Evolutionary conservation across 768 basidiomycete genomes (phyloP).

Genomic region (Neoboletus brunneissimus): DNA sequence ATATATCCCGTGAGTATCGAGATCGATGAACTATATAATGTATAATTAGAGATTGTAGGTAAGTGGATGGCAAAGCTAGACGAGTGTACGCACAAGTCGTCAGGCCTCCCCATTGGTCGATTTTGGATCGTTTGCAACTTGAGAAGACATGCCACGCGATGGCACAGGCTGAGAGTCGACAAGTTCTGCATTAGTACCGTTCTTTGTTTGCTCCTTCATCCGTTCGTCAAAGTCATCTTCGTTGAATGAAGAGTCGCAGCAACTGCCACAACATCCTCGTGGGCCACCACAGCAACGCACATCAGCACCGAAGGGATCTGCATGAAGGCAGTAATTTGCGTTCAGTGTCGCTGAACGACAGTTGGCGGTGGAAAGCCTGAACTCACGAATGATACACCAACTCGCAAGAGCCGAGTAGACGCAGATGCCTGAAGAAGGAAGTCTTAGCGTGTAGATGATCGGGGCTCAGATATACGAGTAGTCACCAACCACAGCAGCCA

Average conservation of each 20-base stretch:
- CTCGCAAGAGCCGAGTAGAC: constrained; percentile 10
- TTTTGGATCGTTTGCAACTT: constrained; percentile 2
- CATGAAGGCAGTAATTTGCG: not conserved
- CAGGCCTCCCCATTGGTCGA: not conserved
- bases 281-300: constrained; percentile 27
- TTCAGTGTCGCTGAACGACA: not conserved
- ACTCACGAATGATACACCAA: constrained; percentile 29
- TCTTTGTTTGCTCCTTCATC: constrained; percentile 22
- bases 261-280: constrained; percentile 28
- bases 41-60: not conserved
- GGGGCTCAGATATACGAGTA: not conserved
- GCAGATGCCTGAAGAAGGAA: constrained; percentile 13
- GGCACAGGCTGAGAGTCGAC: constrained; percentile 24
- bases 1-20: not conserved
- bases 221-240: constrained; percentile 31
- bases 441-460: not conserved
- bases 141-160: constrained; percentile 19
- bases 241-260: constrained; percentile 29
- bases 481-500: constrained; percentile 25
- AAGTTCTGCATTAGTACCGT: constrained; percentile 5
- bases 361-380: not conserved
- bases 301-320: constrained; percentile 25
- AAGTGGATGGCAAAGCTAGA: not conserved
- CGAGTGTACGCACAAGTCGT: not conserved
- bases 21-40: not conserved